Evolutionary conservation across 208 protist genomes (phyloP).

Genomic region (Herpetomonas tarakana): DNA sequence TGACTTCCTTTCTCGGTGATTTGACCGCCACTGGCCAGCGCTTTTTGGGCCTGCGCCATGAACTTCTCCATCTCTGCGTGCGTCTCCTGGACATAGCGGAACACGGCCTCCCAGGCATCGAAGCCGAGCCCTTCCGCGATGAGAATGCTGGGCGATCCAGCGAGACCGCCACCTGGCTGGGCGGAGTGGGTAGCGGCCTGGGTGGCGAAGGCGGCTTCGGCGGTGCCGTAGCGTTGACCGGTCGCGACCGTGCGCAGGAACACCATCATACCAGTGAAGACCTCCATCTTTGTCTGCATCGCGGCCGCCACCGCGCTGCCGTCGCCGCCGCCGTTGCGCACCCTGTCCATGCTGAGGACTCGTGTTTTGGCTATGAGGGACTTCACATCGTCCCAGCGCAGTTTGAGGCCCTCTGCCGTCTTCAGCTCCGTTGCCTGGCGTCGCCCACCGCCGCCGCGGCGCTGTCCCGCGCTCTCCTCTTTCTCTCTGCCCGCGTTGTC

Average conservation of each 20-base stretch:
- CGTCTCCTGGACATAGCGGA: slow-evolving; percentile 48
- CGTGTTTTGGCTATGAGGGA: slow-evolving; percentile 45
- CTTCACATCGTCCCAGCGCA: slow-evolving; percentile 64
- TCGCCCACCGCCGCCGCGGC: background rate
- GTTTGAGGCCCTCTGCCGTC: slow-evolving; percentile 52
- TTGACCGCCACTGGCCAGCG: background rate
- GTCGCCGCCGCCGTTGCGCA: slow-evolving; percentile 6
- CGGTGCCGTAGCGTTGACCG: slow-evolving; percentile 44
- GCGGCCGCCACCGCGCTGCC: slow-evolving; percentile 6
- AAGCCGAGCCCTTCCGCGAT: slow-evolving; percentile 40
- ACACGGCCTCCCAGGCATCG: slow-evolving; percentile 50
- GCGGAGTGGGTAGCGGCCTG: slow-evolving; percentile 31
- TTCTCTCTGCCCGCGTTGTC: slow-evolving; percentile 5
- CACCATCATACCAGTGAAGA: slow-evolving; percentile 76
- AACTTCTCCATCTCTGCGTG: slow-evolving; percentile 67
- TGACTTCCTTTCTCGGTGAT: too few species aligned
- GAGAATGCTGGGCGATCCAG: slow-evolving; percentile 2
- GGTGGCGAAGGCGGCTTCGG: slow-evolving; percentile 29
- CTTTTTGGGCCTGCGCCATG: slow-evolving; percentile 21
- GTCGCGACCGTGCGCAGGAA: slow-evolving; percentile 70
- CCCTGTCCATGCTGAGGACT: slow-evolving; percentile 9
- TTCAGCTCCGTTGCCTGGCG: slow-evolving; percentile 11
- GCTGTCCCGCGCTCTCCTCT: slow-evolving; percentile 11
- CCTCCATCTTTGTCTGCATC: slow-evolving; percentile 53
- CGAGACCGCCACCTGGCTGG: background rate